Conservation (phyloP, 179 eudicot species). For the Carnegiea gigantea region DNA sequence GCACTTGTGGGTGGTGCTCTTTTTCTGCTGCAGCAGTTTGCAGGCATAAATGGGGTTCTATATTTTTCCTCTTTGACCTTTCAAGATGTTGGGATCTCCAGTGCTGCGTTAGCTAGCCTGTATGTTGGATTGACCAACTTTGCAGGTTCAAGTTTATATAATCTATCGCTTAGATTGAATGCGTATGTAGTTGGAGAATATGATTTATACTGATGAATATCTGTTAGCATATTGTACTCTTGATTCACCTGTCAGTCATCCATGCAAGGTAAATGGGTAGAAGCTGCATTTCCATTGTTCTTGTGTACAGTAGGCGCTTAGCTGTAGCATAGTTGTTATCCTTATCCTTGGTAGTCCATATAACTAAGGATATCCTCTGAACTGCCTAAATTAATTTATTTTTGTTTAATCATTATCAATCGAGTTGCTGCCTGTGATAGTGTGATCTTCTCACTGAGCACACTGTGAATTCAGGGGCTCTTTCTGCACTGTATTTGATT, state of each 20-base stretch:
- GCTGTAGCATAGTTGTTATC: neutral
- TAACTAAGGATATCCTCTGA: neutral
- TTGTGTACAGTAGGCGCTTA: neutral
- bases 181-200: neutral
- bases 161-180: constrained; percentile 6
- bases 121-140: constrained; percentile 75
- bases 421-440: neutral
- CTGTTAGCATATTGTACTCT: neutral
- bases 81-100: constrained; percentile 76
- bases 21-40: constrained; percentile 79
- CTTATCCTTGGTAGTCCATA: neutral
- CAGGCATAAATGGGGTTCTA: constrained; percentile 86
- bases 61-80: constrained; percentile 85
- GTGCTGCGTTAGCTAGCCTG: constrained; percentile 72
- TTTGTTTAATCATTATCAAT: neutral
- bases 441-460: constrained; percentile 9
- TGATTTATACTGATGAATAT: neutral
- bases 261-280: neutral
- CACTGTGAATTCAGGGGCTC: constrained; percentile 53
- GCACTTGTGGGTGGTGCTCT: constrained; percentile 77
- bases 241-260: neutral
- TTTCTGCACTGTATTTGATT: constrained; percentile 71
- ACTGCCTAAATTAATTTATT: neutral
- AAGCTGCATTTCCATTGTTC: neutral
- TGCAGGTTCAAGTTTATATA: constrained; percentile 55